Evolutionary conservation across 352 stramenopile genomes (phyloP).

Genomic region (Globisporangium uncinulatum): DNA sequence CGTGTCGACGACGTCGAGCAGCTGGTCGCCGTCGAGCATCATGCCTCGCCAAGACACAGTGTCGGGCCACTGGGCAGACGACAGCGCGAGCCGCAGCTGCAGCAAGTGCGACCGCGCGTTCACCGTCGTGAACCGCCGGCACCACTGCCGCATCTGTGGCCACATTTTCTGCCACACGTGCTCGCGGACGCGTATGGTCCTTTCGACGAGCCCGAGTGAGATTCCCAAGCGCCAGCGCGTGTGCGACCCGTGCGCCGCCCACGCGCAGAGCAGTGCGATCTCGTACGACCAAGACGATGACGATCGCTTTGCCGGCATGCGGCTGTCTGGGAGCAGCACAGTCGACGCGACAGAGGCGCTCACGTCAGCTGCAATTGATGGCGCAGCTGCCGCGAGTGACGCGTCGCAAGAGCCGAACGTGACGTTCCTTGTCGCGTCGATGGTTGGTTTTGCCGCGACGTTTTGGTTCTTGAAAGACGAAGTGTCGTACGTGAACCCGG

Average conservation of each 20-base stretch:
- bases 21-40: constrained; percentile 49
- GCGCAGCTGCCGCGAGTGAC: neutral
- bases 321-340: neutral
- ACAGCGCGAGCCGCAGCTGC: constrained; percentile 44
- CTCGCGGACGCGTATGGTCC: constrained; percentile 73
- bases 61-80: constrained; percentile 65
- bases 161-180: constrained; percentile 81
- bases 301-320: constrained; percentile 13
- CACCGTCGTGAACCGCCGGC: constrained; percentile 67
- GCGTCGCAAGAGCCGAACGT: constrained; percentile 20
- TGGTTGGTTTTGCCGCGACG: constrained; percentile 49
- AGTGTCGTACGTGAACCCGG: constrained; percentile 60
- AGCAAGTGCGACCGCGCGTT: constrained; percentile 65
- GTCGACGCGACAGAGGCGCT: neutral
- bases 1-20: constrained; percentile 62
- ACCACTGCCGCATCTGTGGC: constrained; percentile 80
- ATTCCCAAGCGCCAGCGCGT: constrained; percentile 68
- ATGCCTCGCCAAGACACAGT: constrained; percentile 44
- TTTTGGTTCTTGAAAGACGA: constrained; percentile 84
- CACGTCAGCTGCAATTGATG: too few species aligned
- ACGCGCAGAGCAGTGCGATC: constrained; percentile 60
- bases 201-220: constrained; percentile 60
- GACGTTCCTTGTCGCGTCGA: constrained; percentile 50
- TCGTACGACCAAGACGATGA: constrained; percentile 53
- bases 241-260: constrained; percentile 56